These are phyloP conservation scores for Kingdonia uniflora DNA, from an alignment of 164 flowering plant species.

Conservation along the genomic window DNA sequence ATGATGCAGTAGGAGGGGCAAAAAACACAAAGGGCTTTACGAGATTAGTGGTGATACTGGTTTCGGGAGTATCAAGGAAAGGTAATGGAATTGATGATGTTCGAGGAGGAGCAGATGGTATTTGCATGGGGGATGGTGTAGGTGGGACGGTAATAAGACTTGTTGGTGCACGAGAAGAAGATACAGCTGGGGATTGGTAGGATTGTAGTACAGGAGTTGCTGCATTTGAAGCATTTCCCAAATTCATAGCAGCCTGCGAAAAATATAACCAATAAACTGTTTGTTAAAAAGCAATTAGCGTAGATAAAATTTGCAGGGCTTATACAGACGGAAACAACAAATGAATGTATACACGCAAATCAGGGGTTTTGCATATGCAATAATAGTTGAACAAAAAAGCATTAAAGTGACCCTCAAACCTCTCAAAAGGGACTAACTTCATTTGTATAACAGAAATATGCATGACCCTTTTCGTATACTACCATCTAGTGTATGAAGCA, in stretches of 20 bases:
- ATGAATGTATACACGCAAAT: not conserved
- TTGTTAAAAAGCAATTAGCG: not conserved
- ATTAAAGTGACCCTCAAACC: not conserved
- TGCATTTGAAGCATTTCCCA: conserved; percentile 20
- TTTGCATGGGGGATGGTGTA: conserved; percentile 26
- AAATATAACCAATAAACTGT: not conserved
- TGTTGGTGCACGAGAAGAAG: conserved; percentile 23
- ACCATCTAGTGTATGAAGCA: no score
- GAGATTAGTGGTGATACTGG: conserved; percentile 36
- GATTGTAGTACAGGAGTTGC: conserved; percentile 8
- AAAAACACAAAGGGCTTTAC: conserved; percentile 48
- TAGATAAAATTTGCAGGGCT: not conserved
- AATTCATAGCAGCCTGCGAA: conserved; percentile 22
- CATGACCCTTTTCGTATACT: no score
- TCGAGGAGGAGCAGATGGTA: conserved; percentile 31
- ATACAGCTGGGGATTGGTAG: conserved; percentile 11
- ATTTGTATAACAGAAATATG: no score
- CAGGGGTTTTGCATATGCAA: not conserved
- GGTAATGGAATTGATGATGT: conserved; percentile 38
- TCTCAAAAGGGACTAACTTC: not conserved
- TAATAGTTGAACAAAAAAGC: not conserved
- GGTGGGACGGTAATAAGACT: conserved; percentile 22
- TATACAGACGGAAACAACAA: not conserved
- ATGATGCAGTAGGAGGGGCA: conserved; percentile 31
- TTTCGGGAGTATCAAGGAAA: conserved; percentile 34